Percentiles rank a stretch among this genome's conserved stretches.
phyloP scores from a whole-genome alignment of 768 basidiomycete species.

The Lentinula detonsa region DNA sequence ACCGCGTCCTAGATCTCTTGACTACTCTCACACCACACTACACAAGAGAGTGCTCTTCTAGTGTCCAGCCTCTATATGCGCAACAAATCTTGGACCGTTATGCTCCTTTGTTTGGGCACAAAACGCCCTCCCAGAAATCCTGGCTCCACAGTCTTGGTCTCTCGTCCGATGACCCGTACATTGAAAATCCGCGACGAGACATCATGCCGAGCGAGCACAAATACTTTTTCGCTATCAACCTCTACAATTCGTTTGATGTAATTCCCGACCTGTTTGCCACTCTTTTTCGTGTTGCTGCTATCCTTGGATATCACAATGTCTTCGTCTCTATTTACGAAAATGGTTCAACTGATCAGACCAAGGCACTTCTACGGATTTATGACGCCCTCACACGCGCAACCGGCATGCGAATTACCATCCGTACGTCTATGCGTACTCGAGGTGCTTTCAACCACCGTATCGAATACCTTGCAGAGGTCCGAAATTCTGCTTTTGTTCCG shows the following conservation, averaged over 20 bases:
- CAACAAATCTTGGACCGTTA: constrained; percentile 87
- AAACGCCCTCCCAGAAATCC: constrained; percentile 46
- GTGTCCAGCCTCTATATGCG: constrained; percentile 77
- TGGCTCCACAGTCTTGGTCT: constrained; percentile 58
- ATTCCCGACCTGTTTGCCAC: constrained; percentile 97
- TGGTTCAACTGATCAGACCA: constrained; percentile 98
- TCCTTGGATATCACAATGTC: constrained; percentile 96
- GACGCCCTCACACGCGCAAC: constrained; percentile 87
- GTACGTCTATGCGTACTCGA: constrained; percentile 86
- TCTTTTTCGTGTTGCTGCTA: constrained; percentile 86
- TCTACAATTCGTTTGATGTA: constrained; percentile 99
- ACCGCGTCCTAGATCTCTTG: constrained; percentile 80
- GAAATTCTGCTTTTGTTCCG: constrained; percentile 94
- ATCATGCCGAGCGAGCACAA: constrained; percentile 71
- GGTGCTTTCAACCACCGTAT: constrained; percentile 99
- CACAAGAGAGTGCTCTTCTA: constrained; percentile 86
- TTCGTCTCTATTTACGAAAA: constrained; percentile 99
- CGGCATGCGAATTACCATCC: constrained; percentile 89
- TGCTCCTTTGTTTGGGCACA: constrained; percentile 74
- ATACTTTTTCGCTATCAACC: constrained; percentile 98
- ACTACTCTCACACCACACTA: constrained; percentile 87
- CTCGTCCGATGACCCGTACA: constrained; percentile 31
- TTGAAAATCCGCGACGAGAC: constrained; percentile 30
- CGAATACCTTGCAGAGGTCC: constrained; percentile 99
- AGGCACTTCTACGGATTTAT: constrained; percentile 91